Conservation (phyloP, 345 rosid genomes). For the Salix caprea region DNA sequence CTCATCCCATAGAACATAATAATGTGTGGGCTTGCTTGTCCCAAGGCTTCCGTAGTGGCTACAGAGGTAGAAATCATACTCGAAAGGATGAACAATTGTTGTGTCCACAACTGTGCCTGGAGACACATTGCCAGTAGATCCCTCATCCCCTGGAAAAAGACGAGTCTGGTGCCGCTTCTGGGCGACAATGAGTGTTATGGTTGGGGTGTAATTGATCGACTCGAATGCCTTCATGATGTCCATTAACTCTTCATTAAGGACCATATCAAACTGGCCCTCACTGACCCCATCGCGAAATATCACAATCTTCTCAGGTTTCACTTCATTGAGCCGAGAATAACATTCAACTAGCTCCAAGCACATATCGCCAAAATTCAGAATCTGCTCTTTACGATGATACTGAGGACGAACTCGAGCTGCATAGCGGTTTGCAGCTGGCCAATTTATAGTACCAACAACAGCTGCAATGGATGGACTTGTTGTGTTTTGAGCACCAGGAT, state of each 20-base stretch:
- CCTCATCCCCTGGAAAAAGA: slow-evolving; percentile 53
- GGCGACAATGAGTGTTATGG: slow-evolving; percentile 66
- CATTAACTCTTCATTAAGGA: slow-evolving; percentile 54
- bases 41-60: slow-evolving; percentile 79
- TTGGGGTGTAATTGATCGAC: slow-evolving; percentile 42
- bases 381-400: slow-evolving; percentile 56
- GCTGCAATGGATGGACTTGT: slow-evolving; percentile 80
- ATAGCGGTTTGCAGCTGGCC: slow-evolving; percentile 85
- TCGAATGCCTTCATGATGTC: slow-evolving; percentile 48
- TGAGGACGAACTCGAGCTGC: slow-evolving; percentile 73
- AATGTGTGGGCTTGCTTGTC: slow-evolving; percentile 86
- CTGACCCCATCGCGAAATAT: slow-evolving; percentile 84
- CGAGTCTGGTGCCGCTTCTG: slow-evolving; percentile 84
- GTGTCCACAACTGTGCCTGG: slow-evolving; percentile 86
- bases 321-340: slow-evolving; percentile 37
- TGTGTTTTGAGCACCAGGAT: slow-evolving; percentile 52
- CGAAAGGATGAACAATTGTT: slow-evolving; percentile 58
- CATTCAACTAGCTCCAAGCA: slow-evolving; percentile 60
- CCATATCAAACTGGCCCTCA: slow-evolving; percentile 87
- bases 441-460: slow-evolving; percentile 73
- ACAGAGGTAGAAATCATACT: slow-evolving; percentile 71
- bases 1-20: slow-evolving; percentile 73
- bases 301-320: slow-evolving; percentile 56
- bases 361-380: slow-evolving; percentile 56
- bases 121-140: slow-evolving; percentile 48